Evolutionary conservation across 176 grass and related monocot genomes (phyloP), one percentile per base, ranked within the genome.

Genomic region (Musa troglodytarum): DNA sequence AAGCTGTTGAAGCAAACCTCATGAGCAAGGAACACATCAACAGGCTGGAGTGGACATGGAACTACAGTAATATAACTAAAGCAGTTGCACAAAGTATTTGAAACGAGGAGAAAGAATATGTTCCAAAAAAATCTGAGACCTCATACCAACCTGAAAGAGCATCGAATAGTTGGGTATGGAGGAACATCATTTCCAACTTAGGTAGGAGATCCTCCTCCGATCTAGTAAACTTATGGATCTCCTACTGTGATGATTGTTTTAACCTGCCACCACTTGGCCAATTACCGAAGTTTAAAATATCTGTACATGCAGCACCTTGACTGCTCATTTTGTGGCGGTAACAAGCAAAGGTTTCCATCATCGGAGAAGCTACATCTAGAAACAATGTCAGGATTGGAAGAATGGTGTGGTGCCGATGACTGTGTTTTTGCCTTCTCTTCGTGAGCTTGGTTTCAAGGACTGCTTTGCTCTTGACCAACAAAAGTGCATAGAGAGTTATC

Each of bases 291-390:
- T 23, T 91, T 11, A 52, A 22, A 82, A 61, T 69, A 75, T 54
- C 62, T 87, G 0, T 26, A 70, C 54, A 28, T 91, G 26, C 0
- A 11, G 10, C 53, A 12, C 16, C 63, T 91, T 1, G 23, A 74
- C 16, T 84, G 74, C 1, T 0, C 1, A 17, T 81, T 84, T 73
- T 86, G 78, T 63, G 74, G 81, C n/a, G 16, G 7, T n/a, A 61
- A 21, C 56, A 26, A 10, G 22, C 16, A 1, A 10, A 12, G 53
- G 24, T 85, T 88, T 75, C 64, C 26, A 50, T 68, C 54, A 19
- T 10, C 88, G 26, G 52, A 83, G 74, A 88, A 76, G 19, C 52
- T 92, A 1, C 69, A 80, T 71, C 67, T 92, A 58, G 85, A 25
- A 25, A 26, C 25, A 26, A 26, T 26, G 25, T 26, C 25, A 26